A percentile compares a stretch with the other conserved stretches of the same genome.
Conservation (phyloP, 345 rosid species). For the Punica granatum region DNA sequence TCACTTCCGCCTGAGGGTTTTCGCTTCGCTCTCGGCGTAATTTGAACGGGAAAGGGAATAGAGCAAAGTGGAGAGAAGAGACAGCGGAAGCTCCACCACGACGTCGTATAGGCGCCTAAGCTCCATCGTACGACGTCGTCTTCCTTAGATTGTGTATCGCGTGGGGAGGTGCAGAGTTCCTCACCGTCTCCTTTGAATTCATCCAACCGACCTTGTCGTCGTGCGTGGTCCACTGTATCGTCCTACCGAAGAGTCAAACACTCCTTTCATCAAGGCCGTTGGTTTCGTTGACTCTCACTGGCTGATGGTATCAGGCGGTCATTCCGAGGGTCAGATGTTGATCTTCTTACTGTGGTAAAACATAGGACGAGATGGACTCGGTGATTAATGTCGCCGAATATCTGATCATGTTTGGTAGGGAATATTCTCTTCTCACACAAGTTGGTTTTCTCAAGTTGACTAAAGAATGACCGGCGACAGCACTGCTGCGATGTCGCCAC, state of each 20-base stretch:
- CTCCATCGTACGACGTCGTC: background rate
- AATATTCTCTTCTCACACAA: background rate
- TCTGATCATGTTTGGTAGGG: background rate
- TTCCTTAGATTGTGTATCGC: background rate
- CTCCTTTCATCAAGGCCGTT: background rate
- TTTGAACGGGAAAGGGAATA: background rate
- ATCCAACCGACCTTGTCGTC: background rate
- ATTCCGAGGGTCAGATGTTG: background rate
- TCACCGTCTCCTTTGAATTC: background rate
- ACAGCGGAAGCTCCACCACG: background rate
- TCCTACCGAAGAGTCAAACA: too few species aligned
- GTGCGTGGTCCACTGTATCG: background rate
- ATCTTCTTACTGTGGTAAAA: background rate
- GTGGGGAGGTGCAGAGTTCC: too few species aligned
- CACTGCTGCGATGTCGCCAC: conserved; percentile 1
- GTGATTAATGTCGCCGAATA: conserved; percentile 1
- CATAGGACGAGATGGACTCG: background rate
- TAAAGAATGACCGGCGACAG: background rate
- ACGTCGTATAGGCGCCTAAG: background rate
- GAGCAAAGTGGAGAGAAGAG: background rate
- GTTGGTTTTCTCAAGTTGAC: background rate
- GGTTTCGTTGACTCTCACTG: background rate
- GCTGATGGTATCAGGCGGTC: background rate
- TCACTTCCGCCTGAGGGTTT: background rate
- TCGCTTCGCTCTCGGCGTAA: background rate